phyloP scores from a whole-genome alignment of 257 asterid genomes.

The Nicotiana tomentosiformis region DNA sequence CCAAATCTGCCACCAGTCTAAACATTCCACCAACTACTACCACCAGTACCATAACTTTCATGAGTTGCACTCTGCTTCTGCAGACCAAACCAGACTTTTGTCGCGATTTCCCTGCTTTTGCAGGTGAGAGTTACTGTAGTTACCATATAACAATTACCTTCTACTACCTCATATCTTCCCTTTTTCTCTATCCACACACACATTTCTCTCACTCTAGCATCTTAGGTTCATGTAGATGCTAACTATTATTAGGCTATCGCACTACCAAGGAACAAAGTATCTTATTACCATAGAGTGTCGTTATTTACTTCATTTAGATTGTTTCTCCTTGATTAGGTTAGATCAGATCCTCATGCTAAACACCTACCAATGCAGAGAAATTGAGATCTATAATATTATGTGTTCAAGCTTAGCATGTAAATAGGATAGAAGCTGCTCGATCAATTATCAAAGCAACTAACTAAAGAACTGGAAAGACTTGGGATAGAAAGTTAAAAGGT shows the following conservation, averaged over 20 bases:
- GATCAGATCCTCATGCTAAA: neutral
- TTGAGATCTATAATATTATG: too few species aligned
- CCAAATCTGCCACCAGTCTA: too few species aligned
- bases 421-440: too few species aligned
- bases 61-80: neutral
- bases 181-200: neutral
- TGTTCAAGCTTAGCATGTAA: too few species aligned
- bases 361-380: too few species aligned
- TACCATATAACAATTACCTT: neutral
- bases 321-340: neutral
- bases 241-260: neutral
- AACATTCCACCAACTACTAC: neutral
- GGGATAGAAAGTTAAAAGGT: too few species aligned
- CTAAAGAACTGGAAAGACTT: too few species aligned
- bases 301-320: neutral
- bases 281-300: neutral
- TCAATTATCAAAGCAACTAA: too few species aligned
- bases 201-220: neutral
- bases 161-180: neutral
- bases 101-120: neutral
- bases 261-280: neutral
- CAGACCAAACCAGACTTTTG: neutral
- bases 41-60: neutral
- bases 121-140: conserved; percentile 1
- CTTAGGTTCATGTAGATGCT: neutral